Evolutionary conservation across 495 filamentous ascomycete genomes (phyloP).

Genomic region (Penicillium angulare): DNA sequence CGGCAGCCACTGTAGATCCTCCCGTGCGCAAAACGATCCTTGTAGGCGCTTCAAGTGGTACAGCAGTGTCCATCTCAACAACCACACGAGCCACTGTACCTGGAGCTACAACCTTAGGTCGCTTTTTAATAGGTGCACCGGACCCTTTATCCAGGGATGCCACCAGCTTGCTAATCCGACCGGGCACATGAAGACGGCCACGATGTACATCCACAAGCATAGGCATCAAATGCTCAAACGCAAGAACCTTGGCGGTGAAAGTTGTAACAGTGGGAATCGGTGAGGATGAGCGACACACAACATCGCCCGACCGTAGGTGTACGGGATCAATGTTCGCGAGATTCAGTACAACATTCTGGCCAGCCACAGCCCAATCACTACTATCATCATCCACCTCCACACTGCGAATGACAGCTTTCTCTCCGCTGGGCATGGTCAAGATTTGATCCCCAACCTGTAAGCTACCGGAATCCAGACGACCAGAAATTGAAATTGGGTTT

Average conservation of each 20-base stretch:
- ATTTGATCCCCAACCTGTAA: constrained; percentile 81
- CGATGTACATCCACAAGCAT: constrained; percentile 86
- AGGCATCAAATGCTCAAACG: constrained; percentile 85
- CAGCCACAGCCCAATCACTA: constrained; percentile 91
- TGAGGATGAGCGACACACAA: constrained; percentile 67
- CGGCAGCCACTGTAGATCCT: constrained; percentile 83
- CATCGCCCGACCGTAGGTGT: constrained; percentile 80
- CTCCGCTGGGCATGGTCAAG: constrained; percentile 72
- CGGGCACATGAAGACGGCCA: constrained; percentile 77
- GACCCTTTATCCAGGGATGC: constrained; percentile 74
- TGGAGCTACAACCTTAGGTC: constrained; percentile 75
- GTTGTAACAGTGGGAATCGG: constrained; percentile 66
- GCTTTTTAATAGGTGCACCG: constrained; percentile 71
- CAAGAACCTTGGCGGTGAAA: constrained; percentile 80
- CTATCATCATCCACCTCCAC: constrained; percentile 70
- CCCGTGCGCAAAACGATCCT: constrained; percentile 77
- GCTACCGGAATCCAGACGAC: constrained; percentile 80
- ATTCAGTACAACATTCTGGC: constrained; percentile 82
- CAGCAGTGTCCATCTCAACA: constrained; percentile 71
- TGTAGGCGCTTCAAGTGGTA: constrained; percentile 75
- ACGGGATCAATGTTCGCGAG: constrained; percentile 81
- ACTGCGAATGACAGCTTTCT: constrained; percentile 74
- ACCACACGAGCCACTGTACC: constrained; percentile 63
- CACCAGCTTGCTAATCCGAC: constrained; percentile 65
- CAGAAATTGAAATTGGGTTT: constrained; percentile 75